Evolutionary conservation across 352 stramenopile species (phyloP), one percentile per base, ranked within the genome.

Genomic region (Thalassiosira mediterranea): DNA sequence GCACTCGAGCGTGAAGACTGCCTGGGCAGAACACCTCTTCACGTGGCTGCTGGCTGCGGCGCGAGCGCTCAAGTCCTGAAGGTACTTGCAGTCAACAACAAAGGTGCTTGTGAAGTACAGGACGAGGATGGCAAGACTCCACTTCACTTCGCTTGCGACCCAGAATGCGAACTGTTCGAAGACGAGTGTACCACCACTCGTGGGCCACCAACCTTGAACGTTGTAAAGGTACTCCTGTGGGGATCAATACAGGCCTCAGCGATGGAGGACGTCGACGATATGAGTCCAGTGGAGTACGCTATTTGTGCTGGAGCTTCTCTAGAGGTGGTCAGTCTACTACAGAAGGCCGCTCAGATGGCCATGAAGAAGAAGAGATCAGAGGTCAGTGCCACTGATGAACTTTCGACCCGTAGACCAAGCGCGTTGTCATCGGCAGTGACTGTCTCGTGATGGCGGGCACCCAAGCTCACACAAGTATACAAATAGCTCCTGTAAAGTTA

Each of bases 81-180:
- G 47, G 26, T 63, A 17, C 42, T 81, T 11, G 21, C 47, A 17
- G 19, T 54, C 17, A 67, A 74, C 34, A 51, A 82, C 51, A 49
- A 60, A 19, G 25, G 23, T 1, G 60, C 54, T 25, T 31, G 54
- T 10, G 46, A 53, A 23, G 42, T 61, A 19, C 21, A 32, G 15
- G 73, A 82, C 29, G 74, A 71, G 34, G 58, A 82, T 48, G 62
- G 54, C n/a, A 59, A 32, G 31, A 77, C 60, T 17, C 65, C 73
- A 7, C 54, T 82, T 1, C 73, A 82, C 47, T 59, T 75, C 7
- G 66, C 66, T 3, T 79, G 66, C 40, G 65, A 72, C 17, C 40
- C 37, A 15, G n/a, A 49, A 21, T 63, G 31, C 34, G 28, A 49
- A 4, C 31, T 63, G 17, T 63, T 49, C 19, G 54, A 51, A 28